These are phyloP conservation scores for Ustilago bromivora DNA, from an alignment of 1,284 basidiomycete species.

Conservation along the genomic window DNA sequence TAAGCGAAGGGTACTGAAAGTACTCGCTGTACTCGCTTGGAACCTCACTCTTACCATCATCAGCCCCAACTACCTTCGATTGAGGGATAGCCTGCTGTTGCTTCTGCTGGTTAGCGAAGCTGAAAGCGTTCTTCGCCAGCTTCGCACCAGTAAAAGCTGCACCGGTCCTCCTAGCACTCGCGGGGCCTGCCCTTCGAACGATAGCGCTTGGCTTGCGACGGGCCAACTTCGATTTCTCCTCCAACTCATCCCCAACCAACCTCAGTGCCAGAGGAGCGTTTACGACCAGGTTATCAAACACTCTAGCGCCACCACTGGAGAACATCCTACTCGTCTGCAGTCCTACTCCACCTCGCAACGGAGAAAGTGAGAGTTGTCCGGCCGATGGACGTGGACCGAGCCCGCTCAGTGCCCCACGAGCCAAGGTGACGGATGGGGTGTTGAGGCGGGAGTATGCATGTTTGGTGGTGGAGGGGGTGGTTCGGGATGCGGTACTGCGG, in stretches of 20 bases:
- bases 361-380: slow-evolving; percentile 19
- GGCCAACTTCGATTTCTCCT: slow-evolving; percentile 37
- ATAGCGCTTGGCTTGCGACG: neutral
- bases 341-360: slow-evolving; percentile 32
- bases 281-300: slow-evolving; percentile 46
- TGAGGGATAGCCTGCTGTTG: neutral
- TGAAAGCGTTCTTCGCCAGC: slow-evolving; percentile 15
- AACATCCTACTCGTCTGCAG: slow-evolving; percentile 43
- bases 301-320: slow-evolving; percentile 31
- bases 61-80: neutral
- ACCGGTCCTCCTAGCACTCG: slow-evolving; percentile 18
- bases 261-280: slow-evolving; percentile 50
- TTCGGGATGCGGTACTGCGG: slow-evolving; percentile 6
- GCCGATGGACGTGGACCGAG: slow-evolving; percentile 23
- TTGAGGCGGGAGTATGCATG: slow-evolving; percentile 17
- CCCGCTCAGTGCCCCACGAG: slow-evolving; percentile 19
- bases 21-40: slow-evolving; percentile 12
- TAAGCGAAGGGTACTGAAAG: slow-evolving; percentile 21
- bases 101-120: neutral
- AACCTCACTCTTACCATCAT: neutral
- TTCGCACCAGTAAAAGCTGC: slow-evolving; percentile 9
- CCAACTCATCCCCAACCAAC: slow-evolving; percentile 30
- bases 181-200: neutral
- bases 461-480: neutral
- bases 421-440: slow-evolving; percentile 17